Evolutionary conservation across 228 moss, liverwort and hornwort species (phyloP).

Genomic region (Sphagnum fallax): DNA sequence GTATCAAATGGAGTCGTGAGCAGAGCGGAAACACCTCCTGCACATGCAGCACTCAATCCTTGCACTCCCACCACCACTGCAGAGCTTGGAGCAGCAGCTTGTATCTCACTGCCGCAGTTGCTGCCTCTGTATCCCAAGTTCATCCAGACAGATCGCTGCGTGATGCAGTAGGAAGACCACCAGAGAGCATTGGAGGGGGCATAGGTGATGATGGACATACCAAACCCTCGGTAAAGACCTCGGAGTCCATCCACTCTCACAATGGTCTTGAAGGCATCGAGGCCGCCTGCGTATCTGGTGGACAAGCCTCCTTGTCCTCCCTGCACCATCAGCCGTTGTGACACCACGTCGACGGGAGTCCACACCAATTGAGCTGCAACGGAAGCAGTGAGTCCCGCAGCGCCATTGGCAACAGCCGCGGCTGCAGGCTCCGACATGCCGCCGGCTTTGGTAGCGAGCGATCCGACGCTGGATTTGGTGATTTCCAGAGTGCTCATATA

Average conservation of each 20-base stretch:
- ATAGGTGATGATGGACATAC: conserved; percentile 35
- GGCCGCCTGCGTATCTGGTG: conserved; percentile 41
- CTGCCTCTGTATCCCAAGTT: conserved; percentile 24
- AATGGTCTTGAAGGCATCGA: conserved; percentile 51
- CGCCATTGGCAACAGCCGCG: conserved; percentile 50
- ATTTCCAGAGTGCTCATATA: conserved; percentile 60
- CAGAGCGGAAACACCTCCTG: conserved; percentile 47
- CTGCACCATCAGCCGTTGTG: conserved; percentile 54
- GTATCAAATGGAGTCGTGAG: conserved; percentile 54
- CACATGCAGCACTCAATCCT: conserved; percentile 44
- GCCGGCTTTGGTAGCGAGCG: conserved; percentile 28
- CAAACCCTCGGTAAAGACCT: conserved; percentile 51
- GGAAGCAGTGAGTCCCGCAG: conserved; percentile 47
- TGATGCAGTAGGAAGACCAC: conserved; percentile 58
- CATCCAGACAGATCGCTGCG: conserved; percentile 47
- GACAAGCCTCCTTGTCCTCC: conserved; percentile 54
- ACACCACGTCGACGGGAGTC: conserved; percentile 52
- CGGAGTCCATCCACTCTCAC: conserved; percentile 31
- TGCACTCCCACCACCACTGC: conserved; percentile 43
- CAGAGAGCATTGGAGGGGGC: conserved; percentile 55
- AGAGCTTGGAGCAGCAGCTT: conserved; percentile 18
- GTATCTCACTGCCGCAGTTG: conserved; percentile 4
- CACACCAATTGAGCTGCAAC: conserved; percentile 54
- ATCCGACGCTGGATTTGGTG: conserved; percentile 36
- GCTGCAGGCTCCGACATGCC: conserved; percentile 50